Evolutionary conservation across 352 stramenopile species (phyloP), one percentile per base, ranked within the genome.

Genomic region (Globisporangium solare): DNA sequence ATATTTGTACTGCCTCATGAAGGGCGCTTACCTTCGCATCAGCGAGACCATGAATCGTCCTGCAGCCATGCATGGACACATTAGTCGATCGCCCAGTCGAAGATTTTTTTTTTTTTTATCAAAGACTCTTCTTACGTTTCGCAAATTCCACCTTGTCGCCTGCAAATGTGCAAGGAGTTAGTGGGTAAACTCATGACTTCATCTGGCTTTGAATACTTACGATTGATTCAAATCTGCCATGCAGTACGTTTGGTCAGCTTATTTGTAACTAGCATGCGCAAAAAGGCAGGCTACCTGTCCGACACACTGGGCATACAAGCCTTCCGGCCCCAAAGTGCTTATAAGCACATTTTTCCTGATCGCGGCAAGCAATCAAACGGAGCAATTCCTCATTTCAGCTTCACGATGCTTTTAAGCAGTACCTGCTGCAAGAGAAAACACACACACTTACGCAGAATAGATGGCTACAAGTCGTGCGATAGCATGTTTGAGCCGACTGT

Each of bases 331-430:
- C 79, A 52, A 92, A 92, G 60, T 89, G 73, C 35, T 92, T 92
- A 66, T 92, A 92, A 24, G 82, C 82, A 70, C 82, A 92, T 78
- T 92, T 92, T 58, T 92, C 82, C 82, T 92, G 49, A 31, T 4
- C 53, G 47, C 20, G 14, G 39, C 39, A n/a, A 2, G 10, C 12
- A 15, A 43, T 43, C 7, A 15, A 43, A 15, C 13, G 3, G 17
- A 15, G 39, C 10, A 43, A 13, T 43, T 32, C n/a, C 46, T 37
- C 21, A 15, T 35, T 35, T 8, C 27, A 60, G 51, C 41, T 42
- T 4, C 11, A 43, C 22, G 50, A 52, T 35, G 6, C 15, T 12
- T 11, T 35, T 35, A 35, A 35, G 21, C 42, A 54, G 17, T 40
- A 24, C 20, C 5, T 39, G 0, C 11, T 55, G n/a, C 15, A 39